Base-by-base conservation (phyloP, 257 asterid genomes). In the Petunia axillaris region DNA sequence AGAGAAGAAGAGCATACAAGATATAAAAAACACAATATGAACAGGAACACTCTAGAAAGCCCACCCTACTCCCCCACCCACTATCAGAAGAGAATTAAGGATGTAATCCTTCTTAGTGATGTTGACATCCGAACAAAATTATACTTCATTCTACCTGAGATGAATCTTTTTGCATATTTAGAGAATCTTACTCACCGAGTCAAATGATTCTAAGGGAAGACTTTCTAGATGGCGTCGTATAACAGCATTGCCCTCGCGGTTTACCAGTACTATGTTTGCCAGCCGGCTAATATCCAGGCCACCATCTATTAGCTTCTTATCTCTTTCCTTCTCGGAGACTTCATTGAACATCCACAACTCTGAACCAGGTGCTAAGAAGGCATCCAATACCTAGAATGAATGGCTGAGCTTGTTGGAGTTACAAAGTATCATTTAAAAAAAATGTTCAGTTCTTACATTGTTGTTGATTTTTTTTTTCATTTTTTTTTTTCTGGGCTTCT, bases 301-400 rank as follows among this genome's bases (percentile, higher is more conserved):
- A 81, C 97, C 97, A 83, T 92, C 92, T 62, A 80, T 89, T 76
- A 93, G 94, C 88, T 93, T 93, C 87, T 62, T 89, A 39, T 90
- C 97, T 81, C 96, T 90, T 77, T 90, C 92, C 71, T 86, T 89
- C 87, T 93, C 98, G 8, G 85, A 82, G 78, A 93, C 98, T 66
- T 93, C 97, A 89, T 93, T 93, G 89, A 92, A 90, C 98, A 93
- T 91, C 98, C 98, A 92, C 88, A 93, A 83, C 85, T 93, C 97
- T 73, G 98, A 93, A 8, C 88, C 89, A 64, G 83, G 92, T 50
- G 98, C 97, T 85, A 93, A 86, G 84, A 89, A 89, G 86, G 97
- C 96, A 85, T 93, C 98, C 90, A 93, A 85, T 79, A 93, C 98
- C 97, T 93, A 82, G 80, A 66, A 84, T 44, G 57, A 62, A 74